A percentile compares a stretch with the other conserved stretches of the same genome.
Conservation (phyloP, 805 yeast genomes). For the Lipomyces sp. region DNA sequence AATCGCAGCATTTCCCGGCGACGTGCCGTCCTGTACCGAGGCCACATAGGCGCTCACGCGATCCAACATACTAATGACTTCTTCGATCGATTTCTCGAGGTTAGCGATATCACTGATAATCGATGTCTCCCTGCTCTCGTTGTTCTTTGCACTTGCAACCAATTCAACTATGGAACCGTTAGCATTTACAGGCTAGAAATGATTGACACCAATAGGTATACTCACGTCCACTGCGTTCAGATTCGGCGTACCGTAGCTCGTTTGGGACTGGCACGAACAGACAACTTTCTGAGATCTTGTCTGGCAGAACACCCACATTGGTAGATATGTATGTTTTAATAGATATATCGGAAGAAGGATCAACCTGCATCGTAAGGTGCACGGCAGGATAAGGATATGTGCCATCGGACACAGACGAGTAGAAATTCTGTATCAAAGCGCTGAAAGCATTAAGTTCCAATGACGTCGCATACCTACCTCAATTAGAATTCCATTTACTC, state of each 20-base stretch:
- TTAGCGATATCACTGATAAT: constrained; percentile 44
- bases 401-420: constrained; percentile 67
- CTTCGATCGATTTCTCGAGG: constrained; percentile 46
- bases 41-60: constrained; percentile 47
- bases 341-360: constrained; percentile 54
- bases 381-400: constrained; percentile 78
- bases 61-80: constrained; percentile 48
- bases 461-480: constrained; percentile 47
- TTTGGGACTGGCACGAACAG: constrained; percentile 79
- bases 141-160: constrained; percentile 45
- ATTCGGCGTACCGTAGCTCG: constrained; percentile 58
- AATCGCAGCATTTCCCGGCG: constrained; percentile 51
- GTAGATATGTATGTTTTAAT: constrained; percentile 81
- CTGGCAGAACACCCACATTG: constrained; percentile 61
- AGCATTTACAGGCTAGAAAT: not conserved
- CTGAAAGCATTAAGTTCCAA: constrained; percentile 69
- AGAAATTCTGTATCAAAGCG: constrained; percentile 80
- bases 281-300: constrained; percentile 50
- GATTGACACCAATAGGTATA: constrained; percentile 34
- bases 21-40: constrained; percentile 35
- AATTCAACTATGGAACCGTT: constrained; percentile 43
- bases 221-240: constrained; percentile 65
- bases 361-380: constrained; percentile 72
- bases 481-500: not conserved
- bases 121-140: constrained; percentile 43